These are phyloP conservation scores for Achaetomium macrosporum DNA, from an alignment of 2,329 filamentous ascomycete species.

Conservation along the genomic window DNA sequence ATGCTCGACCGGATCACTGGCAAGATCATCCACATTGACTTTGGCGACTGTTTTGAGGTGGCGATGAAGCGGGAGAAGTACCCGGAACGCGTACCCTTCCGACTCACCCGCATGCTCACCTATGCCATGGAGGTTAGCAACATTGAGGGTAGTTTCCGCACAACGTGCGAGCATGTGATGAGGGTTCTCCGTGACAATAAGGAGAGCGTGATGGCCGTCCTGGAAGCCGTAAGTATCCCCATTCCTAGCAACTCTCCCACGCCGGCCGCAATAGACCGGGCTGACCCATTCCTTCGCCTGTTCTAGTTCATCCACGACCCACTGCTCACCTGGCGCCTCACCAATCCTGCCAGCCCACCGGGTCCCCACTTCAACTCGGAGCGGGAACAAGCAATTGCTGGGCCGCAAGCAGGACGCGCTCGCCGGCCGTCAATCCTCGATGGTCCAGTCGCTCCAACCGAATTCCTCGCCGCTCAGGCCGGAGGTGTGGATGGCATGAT, in stretches of 20 bases:
- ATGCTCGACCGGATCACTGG: constrained; percentile 95
- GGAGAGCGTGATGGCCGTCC: constrained; percentile 94
- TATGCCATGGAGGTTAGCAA: constrained; percentile 99
- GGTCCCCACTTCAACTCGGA: constrained; percentile 63
- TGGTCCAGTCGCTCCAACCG: constrained; percentile 52
- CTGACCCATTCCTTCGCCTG: constrained; percentile 1
- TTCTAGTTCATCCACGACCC: constrained; percentile 94
- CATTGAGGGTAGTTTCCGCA: constrained; percentile 96
- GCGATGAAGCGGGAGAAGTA: constrained; percentile 99
- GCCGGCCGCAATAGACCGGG: neutral
- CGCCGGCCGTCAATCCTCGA: constrained; percentile 67
- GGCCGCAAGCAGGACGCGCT: constrained; percentile 43
- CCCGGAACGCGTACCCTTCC: constrained; percentile 94
- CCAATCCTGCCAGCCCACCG: constrained; percentile 54
- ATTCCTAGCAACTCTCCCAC: neutral
- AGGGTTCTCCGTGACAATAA: constrained; percentile 93
- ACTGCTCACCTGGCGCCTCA: constrained; percentile 93
- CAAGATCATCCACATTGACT: constrained; percentile 98
- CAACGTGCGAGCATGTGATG: constrained; percentile 98
- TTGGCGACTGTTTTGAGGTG: constrained; percentile 98
- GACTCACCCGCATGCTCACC: constrained; percentile 95
- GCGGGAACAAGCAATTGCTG: constrained; percentile 48
- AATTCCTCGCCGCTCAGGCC: constrained; percentile 46
- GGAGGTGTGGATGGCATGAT: constrained; percentile 32
- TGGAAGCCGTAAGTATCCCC: constrained; percentile 75